Evolutionary conservation across 176 grass and related monocot genomes (phyloP), one percentile per base, ranked within the genome.

Genomic region (Ensete ventricosum): DNA sequence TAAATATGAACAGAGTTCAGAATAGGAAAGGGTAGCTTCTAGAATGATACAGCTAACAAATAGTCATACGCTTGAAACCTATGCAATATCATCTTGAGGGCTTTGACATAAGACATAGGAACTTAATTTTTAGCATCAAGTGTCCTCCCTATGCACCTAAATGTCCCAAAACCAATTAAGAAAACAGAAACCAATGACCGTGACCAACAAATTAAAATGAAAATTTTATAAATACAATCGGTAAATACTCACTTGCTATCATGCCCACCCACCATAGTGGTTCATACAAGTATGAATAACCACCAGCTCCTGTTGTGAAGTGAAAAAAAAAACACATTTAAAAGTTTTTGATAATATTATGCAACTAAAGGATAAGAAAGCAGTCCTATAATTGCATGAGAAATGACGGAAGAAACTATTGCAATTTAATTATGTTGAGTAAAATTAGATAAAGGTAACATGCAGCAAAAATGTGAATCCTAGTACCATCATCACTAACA

Each of bases 221-320:
- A 54, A 54, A 73, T 5, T 13, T 54, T 43, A 4, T 14, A 25
- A 17, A 22, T 23, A 55, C 13, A 1, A 73, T 55, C 6, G 53
- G 2, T 17, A 14, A 23, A 11, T 54, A 55, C 71, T 55, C 52
- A 73, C 71, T 73, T 55, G 71, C 53, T 73, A 53, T 73, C 52
- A 73, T 73, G 51, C 71, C 71, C 1, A 21, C 52, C 71, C 71
- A 73, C 71, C 71, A 73, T 26, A 73, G 71, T 55, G 71, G 71
- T 27, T 73, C 71, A 73, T 25, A 55, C 21, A 73, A 54, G 52
- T 73, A 73, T 17, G 71, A 73, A 73, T 73, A 55, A 16, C 71
- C 71, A 11, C 71, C 71, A 55, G 14, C 51, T 54, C 71, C 71
- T 73, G 53, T 54, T 12, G 9, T 55, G 11, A 55, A 8, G 22